These are phyloP conservation scores for Saccharomycopsis crataegensis DNA, from an alignment of 1,139 yeast species.

Conservation along the genomic window DNA sequence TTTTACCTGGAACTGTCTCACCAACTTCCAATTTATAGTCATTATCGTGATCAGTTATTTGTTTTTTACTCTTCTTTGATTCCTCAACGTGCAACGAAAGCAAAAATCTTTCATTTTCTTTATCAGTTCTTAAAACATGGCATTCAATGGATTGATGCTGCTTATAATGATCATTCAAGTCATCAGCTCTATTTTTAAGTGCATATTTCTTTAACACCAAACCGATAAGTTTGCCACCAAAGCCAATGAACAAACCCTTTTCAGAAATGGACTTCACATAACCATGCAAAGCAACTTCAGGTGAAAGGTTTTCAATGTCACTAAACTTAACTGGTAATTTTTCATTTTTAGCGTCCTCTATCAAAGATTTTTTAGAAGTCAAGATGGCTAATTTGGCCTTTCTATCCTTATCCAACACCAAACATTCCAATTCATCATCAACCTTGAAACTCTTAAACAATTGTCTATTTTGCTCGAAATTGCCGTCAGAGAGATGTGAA, in stretches of 20 bases:
- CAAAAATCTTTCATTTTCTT: conserved; percentile 62
- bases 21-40: conserved; percentile 48
- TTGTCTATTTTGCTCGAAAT: conserved; percentile 65
- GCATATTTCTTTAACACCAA: conserved; percentile 75
- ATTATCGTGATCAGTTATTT: conserved; percentile 19
- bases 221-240: conserved; percentile 77
- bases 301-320: conserved; percentile 41
- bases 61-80: conserved; percentile 7
- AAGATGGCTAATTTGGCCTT: conserved; percentile 54
- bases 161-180: conserved; percentile 35
- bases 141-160: conserved; percentile 59
- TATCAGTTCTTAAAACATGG: conserved; percentile 55
- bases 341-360: conserved; percentile 52
- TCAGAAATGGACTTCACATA: conserved; percentile 70
- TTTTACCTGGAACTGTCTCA: conserved; percentile 53
- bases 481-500: conserved; percentile 74
- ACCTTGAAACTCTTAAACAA: conserved; percentile 47
- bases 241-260: conserved; percentile 76
- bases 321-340: conserved; percentile 51
- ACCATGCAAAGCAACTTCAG: conserved; percentile 48
- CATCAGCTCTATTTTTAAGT: conserved; percentile 45
- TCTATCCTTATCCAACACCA: conserved; percentile 62
- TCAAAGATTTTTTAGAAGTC: conserved; percentile 58
- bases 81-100: conserved; percentile 45
- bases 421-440: conserved; percentile 53